A percentile compares a stretch with the other conserved stretches of the same genome.
These are phyloP conservation scores for Coleophoma crateriformis DNA, from an alignment of 2,329 filamentous ascomycete species.

Conservation along the genomic window DNA sequence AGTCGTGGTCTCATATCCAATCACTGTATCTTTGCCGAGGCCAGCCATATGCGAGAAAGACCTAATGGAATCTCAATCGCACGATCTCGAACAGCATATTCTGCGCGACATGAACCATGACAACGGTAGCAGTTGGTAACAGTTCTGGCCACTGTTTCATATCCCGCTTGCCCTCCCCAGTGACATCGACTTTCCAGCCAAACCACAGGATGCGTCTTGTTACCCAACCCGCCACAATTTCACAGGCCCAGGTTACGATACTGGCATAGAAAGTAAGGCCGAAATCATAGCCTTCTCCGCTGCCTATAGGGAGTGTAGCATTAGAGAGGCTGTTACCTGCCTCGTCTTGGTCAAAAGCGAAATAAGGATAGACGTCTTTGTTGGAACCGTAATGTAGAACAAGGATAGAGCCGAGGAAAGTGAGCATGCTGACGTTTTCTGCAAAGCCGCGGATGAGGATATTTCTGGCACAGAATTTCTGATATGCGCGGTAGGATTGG, in stretches of 20 bases:
- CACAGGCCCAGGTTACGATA: constrained; percentile 60
- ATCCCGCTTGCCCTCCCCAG: constrained; percentile 58
- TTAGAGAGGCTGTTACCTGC: neutral
- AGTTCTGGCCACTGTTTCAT: constrained; percentile 62
- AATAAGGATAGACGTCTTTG: constrained; percentile 65
- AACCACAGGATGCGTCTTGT: constrained; percentile 52
- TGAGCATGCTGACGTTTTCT: constrained; percentile 64
- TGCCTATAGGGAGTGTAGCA: constrained; percentile 4
- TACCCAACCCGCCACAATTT: constrained; percentile 55
- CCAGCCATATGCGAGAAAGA: no score
- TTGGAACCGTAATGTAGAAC: constrained; percentile 64
- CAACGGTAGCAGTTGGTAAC: constrained; percentile 58
- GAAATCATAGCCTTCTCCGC: constrained; percentile 49
- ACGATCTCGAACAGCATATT: constrained; percentile 70
- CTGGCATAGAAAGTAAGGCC: constrained; percentile 58
- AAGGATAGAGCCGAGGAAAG: constrained; percentile 59
- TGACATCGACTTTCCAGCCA: constrained; percentile 57
- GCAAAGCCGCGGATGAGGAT: constrained; percentile 63
- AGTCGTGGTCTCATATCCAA: no score
- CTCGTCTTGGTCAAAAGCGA: constrained; percentile 49
- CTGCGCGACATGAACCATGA: constrained; percentile 63
- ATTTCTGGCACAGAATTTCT: constrained; percentile 60
- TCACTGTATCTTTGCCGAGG: no score
- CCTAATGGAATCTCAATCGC: constrained; percentile 48
- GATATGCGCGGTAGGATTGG: constrained; percentile 57